These are phyloP conservation scores for Astrocystis sublimbata DNA, from an alignment of 495 filamentous ascomycete species.

Conservation along the genomic window DNA sequence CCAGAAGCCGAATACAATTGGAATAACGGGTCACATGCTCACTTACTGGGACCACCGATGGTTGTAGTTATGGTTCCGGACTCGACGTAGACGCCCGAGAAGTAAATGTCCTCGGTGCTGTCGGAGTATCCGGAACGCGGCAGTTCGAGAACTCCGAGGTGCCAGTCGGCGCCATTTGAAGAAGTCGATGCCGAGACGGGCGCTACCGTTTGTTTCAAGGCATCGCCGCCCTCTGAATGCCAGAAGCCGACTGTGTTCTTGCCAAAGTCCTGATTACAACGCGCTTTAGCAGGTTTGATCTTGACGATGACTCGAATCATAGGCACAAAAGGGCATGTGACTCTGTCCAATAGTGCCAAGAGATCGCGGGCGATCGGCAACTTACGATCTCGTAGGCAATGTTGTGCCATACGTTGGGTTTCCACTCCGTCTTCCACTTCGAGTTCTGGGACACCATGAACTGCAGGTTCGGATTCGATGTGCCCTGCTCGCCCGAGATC, in stretches of 20 bases:
- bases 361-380: not conserved
- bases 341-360: not conserved
- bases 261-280: conserved; percentile 51
- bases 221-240: conserved; percentile 61
- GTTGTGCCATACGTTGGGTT: conserved; percentile 68
- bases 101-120: conserved; percentile 66
- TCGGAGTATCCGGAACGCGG: conserved; percentile 57
- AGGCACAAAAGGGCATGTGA: not conserved
- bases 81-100: conserved; percentile 72
- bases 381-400: conserved; percentile 62
- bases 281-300: not conserved
- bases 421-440: conserved; percentile 47
- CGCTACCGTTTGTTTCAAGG: conserved; percentile 57
- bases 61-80: conserved; percentile 59
- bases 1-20: not conserved
- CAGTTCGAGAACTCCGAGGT: conserved; percentile 69
- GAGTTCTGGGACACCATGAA: conserved; percentile 46
- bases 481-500: conserved; percentile 59
- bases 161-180: conserved; percentile 73
- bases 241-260: conserved; percentile 64
- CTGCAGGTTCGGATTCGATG: conserved; percentile 50
- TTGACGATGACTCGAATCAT: not conserved
- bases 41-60: conserved; percentile 49
- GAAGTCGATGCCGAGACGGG: conserved; percentile 59
- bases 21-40: not conserved